These are phyloP conservation scores for Pseudopyricularia cyperi DNA, from an alignment of 2,329 filamentous ascomycete species.

Conservation along the genomic window DNA sequence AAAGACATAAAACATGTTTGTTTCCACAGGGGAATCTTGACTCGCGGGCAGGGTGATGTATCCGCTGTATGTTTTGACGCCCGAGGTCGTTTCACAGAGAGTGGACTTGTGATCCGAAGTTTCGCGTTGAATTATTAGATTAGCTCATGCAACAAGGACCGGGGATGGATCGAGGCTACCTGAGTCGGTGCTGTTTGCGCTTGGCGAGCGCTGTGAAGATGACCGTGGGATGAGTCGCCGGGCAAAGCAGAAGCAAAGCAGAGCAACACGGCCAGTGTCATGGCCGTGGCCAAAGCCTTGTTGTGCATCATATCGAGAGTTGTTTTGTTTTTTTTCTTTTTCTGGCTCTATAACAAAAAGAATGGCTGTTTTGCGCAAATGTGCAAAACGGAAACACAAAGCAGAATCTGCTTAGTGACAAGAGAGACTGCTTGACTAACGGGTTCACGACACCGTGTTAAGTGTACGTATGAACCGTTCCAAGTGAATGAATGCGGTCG, in stretches of 20 bases:
- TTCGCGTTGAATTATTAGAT: slow-evolving; percentile 8
- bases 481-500: too few species aligned
- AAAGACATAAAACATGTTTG: slow-evolving; percentile 30
- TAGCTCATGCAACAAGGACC: background rate
- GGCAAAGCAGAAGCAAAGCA: background rate
- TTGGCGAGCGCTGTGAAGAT: too few species aligned
- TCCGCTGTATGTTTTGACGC: slow-evolving; percentile 41
- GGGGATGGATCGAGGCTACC: too few species aligned
- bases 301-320: background rate
- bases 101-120: slow-evolving; percentile 23
- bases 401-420: too few species aligned
- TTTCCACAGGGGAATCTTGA: slow-evolving; percentile 11
- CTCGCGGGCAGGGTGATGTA: slow-evolving; percentile 39
- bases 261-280: background rate
- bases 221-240: background rate
- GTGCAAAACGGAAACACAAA: too few species aligned
- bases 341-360: background rate
- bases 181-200: too few species aligned
- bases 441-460: too few species aligned
- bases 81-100: slow-evolving; percentile 43
- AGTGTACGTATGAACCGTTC: too few species aligned
- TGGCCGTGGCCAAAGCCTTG: background rate
- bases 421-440: too few species aligned
- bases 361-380: background rate
- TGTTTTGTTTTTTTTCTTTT: background rate